Evolutionary conservation across 2,329 filamentous ascomycete species (phyloP).

Genomic region (Sporothrix luriei): DNA sequence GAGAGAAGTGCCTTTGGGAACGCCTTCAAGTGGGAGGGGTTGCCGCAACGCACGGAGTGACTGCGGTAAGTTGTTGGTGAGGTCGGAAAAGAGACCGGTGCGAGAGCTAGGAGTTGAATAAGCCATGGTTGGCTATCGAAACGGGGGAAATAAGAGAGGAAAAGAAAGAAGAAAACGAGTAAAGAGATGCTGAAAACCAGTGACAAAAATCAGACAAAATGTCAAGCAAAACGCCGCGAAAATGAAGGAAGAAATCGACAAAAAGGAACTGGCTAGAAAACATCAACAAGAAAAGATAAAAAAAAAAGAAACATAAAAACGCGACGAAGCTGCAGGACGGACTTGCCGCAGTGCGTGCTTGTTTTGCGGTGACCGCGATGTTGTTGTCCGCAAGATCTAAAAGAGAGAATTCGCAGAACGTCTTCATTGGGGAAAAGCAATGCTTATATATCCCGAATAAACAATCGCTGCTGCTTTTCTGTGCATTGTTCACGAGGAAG

Average conservation of each 20-base stretch:
- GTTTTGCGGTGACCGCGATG: background rate
- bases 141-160: background rate
- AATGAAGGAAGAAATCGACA: background rate
- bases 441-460: background rate
- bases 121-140: background rate
- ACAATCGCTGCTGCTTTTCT: background rate
- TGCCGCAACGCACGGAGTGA: background rate
- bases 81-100: background rate
- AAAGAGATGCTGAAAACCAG: no score
- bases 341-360: background rate
- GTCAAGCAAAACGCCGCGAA: background rate
- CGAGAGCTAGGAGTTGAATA: background rate
- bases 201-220: background rate
- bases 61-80: background rate
- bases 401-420: background rate
- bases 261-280: background rate
- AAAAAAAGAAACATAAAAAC: constrained; percentile 1
- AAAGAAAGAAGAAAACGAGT: background rate
- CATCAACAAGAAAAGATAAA: background rate
- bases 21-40: background rate
- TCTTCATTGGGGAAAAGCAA: background rate
- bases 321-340: background rate
- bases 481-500: background rate
- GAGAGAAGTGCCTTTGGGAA: background rate
- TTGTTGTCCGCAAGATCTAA: background rate